Conservation (phyloP, 805 yeast species). For the Torulaspora indica region DNA sequence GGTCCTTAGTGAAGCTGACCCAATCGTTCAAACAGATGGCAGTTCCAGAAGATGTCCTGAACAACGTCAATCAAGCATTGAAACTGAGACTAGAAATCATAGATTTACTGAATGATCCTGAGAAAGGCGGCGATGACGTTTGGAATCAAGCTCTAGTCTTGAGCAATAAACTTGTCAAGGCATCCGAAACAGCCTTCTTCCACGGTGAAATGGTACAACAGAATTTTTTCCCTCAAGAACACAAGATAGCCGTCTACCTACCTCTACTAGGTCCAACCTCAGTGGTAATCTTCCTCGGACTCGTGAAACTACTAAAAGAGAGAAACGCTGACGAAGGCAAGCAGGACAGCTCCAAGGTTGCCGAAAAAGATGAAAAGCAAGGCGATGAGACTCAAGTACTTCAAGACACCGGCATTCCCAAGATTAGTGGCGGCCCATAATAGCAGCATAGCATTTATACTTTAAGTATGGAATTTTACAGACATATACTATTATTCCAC, state of each 20-base stretch:
- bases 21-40: constrained; percentile 71
- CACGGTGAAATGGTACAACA: constrained; percentile 95
- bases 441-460: not conserved
- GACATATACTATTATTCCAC: not conserved
- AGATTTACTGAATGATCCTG: constrained; percentile 31
- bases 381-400: constrained; percentile 1
- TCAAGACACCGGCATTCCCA: not conserved
- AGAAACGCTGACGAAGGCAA: constrained; percentile 2
- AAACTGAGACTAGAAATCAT: constrained; percentile 33
- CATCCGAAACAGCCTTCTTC: constrained; percentile 70
- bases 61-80: constrained; percentile 53
- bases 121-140: constrained; percentile 28
- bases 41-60: constrained; percentile 67
- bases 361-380: not conserved
- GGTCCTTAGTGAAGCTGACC: constrained; percentile 66
- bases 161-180: constrained; percentile 44
- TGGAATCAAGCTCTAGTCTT: constrained; percentile 52
- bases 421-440: not conserved
- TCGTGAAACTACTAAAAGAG: constrained; percentile 45
- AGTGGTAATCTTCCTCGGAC: constrained; percentile 55
- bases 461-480: not conserved
- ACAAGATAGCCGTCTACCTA: constrained; percentile 86
- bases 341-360: constrained; percentile 4
- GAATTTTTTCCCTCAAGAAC: constrained; percentile 92
- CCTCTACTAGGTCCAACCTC: constrained; percentile 85